Percentiles rank a stretch among this genome's conserved stretches.
phyloP scores from a whole-genome alignment of 2,329 filamentous ascomycete genomes.

The Cladosporium phlei region DNA sequence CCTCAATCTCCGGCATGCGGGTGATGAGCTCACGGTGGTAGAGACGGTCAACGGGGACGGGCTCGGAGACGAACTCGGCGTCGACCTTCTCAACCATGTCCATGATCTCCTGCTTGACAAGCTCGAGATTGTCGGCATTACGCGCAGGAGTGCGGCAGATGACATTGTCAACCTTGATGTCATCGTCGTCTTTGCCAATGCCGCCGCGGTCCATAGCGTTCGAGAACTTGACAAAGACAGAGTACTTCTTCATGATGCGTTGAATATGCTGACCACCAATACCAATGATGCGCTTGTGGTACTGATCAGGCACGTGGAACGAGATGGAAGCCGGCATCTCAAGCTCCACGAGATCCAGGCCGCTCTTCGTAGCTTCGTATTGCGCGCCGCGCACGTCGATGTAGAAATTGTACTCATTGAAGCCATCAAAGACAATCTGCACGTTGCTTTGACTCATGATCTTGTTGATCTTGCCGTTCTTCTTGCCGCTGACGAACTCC shows the following conservation, averaged over 20 bases:
- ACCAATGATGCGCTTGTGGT: constrained; percentile 98
- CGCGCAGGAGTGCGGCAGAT: constrained; percentile 96
- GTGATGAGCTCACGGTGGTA: constrained; percentile 92
- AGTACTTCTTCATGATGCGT: constrained; percentile 99
- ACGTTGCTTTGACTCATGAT: constrained; percentile 99
- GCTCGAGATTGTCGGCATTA: constrained; percentile 92
- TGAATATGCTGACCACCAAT: constrained; percentile 98
- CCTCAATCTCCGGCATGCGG: constrained; percentile 82
- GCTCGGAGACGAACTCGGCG: constrained; percentile 92
- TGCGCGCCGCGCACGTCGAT: constrained; percentile 91
- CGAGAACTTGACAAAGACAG: constrained; percentile 98
- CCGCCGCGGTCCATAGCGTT: constrained; percentile 97
- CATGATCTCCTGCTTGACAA: constrained; percentile 98
- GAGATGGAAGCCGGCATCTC: constrained; percentile 99
- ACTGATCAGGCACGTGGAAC: constrained; percentile 97
- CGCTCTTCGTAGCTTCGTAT: constrained; percentile 92
- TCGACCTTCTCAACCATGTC: constrained; percentile 99
- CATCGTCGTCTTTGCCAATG: constrained; percentile 91
- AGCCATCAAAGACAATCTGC: constrained; percentile 97
- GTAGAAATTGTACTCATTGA: constrained; percentile 99
- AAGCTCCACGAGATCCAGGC: constrained; percentile 87
- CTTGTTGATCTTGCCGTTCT: constrained; percentile 99
- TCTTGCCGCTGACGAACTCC: constrained; percentile 98
- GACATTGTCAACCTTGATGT: constrained; percentile 97
- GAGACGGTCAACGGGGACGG: constrained; percentile 86